phyloP scores from a whole-genome alignment of 1,284 basidiomycete species.

The Gymnopus androsaceus region DNA sequence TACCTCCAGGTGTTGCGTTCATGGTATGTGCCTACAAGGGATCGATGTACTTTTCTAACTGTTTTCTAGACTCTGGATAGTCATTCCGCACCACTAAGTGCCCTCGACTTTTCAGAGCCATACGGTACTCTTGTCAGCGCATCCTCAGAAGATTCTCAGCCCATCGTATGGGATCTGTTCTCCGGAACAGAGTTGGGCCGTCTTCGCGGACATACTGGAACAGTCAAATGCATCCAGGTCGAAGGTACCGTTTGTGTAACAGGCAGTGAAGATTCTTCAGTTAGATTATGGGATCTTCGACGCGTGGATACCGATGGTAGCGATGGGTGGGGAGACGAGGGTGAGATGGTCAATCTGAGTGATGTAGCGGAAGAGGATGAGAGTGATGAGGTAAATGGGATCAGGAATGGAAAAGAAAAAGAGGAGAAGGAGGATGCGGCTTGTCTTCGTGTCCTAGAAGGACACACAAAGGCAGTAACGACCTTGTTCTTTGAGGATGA shows the following conservation, averaged over 20 bases:
- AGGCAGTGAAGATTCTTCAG: constrained; percentile 84
- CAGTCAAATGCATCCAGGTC: constrained; percentile 91
- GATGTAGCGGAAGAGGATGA: constrained; percentile 67
- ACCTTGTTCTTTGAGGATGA: constrained; percentile 94
- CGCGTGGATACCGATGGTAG: constrained; percentile 73
- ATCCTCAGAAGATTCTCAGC: constrained; percentile 76
- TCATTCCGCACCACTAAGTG: constrained; percentile 82
- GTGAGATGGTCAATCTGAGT: constrained; percentile 56
- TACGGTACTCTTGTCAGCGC: constrained; percentile 93
- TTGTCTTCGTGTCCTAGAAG: constrained; percentile 82
- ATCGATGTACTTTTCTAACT: constrained; percentile 8
- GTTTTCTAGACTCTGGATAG: constrained; percentile 70
- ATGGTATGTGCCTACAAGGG: constrained; percentile 63
- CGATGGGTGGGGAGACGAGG: constrained; percentile 55
- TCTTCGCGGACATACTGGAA: constrained; percentile 75
- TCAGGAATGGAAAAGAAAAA: constrained; percentile 34
- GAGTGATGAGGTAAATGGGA: constrained; percentile 34
- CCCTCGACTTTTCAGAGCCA: constrained; percentile 95
- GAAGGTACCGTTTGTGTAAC: constrained; percentile 92
- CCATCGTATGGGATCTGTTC: constrained; percentile 88
- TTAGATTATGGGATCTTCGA: constrained; percentile 88
- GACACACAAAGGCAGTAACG: constrained; percentile 91
- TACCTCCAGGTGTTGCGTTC: constrained; percentile 93
- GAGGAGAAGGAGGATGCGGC: constrained; percentile 43
- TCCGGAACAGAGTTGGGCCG: constrained; percentile 80